Conservation (phyloP, 2,329 filamentous ascomycete species). For the Ophidiomyces ophidiicola region DNA sequence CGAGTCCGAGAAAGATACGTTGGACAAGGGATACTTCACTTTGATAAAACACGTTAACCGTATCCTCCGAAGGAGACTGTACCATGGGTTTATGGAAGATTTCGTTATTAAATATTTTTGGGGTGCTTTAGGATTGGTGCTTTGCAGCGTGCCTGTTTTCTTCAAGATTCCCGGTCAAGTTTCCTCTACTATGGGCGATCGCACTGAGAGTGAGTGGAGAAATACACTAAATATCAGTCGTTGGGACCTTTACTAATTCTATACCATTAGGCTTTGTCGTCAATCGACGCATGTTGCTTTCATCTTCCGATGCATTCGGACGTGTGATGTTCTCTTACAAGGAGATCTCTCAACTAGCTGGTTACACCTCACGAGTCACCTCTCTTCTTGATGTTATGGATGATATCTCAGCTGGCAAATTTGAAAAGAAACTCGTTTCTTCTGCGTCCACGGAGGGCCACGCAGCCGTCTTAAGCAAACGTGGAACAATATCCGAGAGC, state of each 20-base stretch:
- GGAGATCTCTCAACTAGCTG: constrained; percentile 89
- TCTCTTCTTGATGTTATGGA: constrained; percentile 87
- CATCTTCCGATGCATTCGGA: constrained; percentile 88
- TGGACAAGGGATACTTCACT: constrained; percentile 98
- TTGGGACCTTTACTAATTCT: constrained; percentile 5
- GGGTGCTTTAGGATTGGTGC: constrained; percentile 79
- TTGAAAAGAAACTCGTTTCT: constrained; percentile 92
- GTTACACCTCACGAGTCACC: constrained; percentile 85
- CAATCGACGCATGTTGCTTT: constrained; percentile 80
- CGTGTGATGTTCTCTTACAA: constrained; percentile 97
- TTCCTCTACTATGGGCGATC: constrained; percentile 40
- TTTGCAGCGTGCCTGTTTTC: constrained; percentile 93
- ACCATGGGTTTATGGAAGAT: constrained; percentile 99
- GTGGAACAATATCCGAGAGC: constrained; percentile 72
- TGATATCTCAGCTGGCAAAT: constrained; percentile 77
- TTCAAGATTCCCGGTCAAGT: constrained; percentile 71
- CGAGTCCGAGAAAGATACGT: constrained; percentile 84
- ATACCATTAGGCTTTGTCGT: constrained; percentile 64
- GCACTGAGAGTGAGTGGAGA: constrained; percentile 43
- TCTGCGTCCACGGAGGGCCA: constrained; percentile 73
- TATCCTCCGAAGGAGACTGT: constrained; percentile 77
- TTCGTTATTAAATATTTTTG: constrained; percentile 99
- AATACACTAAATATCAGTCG: not conserved
- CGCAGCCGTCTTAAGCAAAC: constrained; percentile 65
- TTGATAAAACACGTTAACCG: constrained; percentile 98